These are phyloP conservation scores for Puccinia coronata DNA, from an alignment of 1,284 basidiomycete genomes.

Conservation along the genomic window DNA sequence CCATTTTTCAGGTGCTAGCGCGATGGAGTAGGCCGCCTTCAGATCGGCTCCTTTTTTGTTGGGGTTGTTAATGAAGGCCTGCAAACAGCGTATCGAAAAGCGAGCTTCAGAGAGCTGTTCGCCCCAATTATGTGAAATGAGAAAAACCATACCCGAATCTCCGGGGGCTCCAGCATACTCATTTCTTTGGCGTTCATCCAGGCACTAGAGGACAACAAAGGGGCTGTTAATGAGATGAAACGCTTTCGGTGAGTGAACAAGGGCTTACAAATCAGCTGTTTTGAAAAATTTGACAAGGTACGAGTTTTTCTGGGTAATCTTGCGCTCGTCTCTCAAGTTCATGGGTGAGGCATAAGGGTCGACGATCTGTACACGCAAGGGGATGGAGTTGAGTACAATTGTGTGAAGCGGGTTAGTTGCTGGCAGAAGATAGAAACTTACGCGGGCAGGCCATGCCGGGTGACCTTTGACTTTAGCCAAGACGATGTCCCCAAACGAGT, in stretches of 20 bases:
- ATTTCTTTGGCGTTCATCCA: constrained; percentile 51
- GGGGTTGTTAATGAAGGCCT: constrained; percentile 52
- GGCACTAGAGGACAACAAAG: constrained; percentile 21
- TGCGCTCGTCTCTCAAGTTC: constrained; percentile 45
- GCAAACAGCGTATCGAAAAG: background rate
- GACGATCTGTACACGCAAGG: too few species aligned
- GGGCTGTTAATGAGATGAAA: background rate
- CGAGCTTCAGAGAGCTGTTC: constrained; percentile 3
- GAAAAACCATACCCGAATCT: constrained; percentile 30
- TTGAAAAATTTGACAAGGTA: constrained; percentile 49
- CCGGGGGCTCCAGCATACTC: constrained; percentile 25
- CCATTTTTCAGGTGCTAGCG: constrained; percentile 50
- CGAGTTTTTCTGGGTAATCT: constrained; percentile 44
- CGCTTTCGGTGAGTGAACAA: background rate
- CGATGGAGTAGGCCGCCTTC: constrained; percentile 50
- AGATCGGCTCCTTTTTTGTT: constrained; percentile 51
- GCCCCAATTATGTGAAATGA: background rate
- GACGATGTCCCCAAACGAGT: constrained; percentile 68
- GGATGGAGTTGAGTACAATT: background rate
- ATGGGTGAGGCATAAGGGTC: constrained; percentile 43
- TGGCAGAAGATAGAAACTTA: background rate
- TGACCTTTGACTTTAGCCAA: constrained; percentile 89
- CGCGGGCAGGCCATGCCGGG: constrained; percentile 70
- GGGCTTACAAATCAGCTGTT: constrained; percentile 41
- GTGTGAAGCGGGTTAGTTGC: background rate